Evolutionary conservation across 2,329 filamentous ascomycete genomes (phyloP), one percentile per base, ranked within the genome.

Genomic region (Claviceps cyperi): DNA sequence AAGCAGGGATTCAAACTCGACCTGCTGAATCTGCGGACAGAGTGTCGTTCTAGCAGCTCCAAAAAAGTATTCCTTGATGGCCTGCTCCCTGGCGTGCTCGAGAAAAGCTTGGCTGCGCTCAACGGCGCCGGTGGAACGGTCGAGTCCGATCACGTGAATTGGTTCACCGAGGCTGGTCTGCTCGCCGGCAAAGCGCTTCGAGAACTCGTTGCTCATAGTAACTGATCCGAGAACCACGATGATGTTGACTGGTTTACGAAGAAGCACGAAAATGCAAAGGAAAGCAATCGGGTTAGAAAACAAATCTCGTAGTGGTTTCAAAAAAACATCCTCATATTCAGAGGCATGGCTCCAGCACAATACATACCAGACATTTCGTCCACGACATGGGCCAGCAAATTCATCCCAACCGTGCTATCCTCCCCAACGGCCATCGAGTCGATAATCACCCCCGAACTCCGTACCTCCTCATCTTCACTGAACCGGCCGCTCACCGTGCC

Each of bases 61-160:
- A 62, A 96, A 98, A 70, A 98, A 98, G 66, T 98, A 98, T 58
- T 90, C 84, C 56, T 85, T 84, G 48, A 96, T 89, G 47, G 85
- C 78, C 0, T 84, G 78, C 59, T 94, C 86, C 43, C 85, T 78
- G 5, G 79, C 69, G 15, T 80, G 75, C 59, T 86, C 84, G 73
- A 90, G 80, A 64, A 87, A 94, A 0, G 69, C 63, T 38, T 83
- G 78, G 55, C 89, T 84, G 46, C 87, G 77, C 59, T 86, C 80
- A 1, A 86, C 86, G 38, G 86, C 89, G 22, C 92, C 92, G 37
- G 87, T 86, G 0, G 89, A 94, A 62, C 88, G 89, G 54, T 89
- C 81, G 13, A 98, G 73, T 51, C 82, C 81, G 46, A 97, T 72
- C 2, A 97, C 78, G 4, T 77, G 78, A 51, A 96, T 80, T 1